Evolutionary conservation across 148 eudicot genomes (phyloP).

Genomic region (Talinum fruticosum): DNA sequence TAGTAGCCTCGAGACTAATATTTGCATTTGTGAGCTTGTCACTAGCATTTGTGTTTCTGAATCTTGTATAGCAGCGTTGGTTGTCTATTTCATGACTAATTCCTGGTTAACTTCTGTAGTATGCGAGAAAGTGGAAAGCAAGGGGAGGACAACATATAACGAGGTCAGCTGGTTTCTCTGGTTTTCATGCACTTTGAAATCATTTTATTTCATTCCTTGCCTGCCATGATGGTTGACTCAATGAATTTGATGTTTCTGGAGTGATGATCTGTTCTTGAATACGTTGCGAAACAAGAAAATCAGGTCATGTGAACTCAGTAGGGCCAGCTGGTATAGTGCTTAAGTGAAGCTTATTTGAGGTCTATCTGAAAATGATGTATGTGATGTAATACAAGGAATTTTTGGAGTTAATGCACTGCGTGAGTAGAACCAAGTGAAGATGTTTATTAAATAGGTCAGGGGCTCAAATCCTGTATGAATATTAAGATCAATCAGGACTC

Average conservation of each 20-base stretch:
- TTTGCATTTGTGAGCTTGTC: neutral
- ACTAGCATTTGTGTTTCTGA: neutral
- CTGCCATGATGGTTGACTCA: neutral
- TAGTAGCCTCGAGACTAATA: slow-evolving; percentile 1
- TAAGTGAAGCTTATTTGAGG: neutral
- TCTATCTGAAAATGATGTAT: neutral
- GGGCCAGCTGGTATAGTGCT: neutral
- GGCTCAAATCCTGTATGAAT: neutral
- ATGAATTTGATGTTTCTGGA: too few species aligned
- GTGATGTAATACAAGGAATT: neutral
- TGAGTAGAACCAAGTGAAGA: too few species aligned
- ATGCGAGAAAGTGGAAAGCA: slow-evolving; percentile 98
- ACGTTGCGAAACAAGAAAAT: too few species aligned
- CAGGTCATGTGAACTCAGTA: neutral
- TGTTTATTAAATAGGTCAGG: neutral
- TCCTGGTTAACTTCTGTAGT: slow-evolving; percentile 39
- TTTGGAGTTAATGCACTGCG: too few species aligned
- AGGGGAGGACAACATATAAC: slow-evolving; percentile 94
- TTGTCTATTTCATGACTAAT: slow-evolving; percentile 20
- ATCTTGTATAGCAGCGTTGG: neutral
- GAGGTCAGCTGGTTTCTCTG: slow-evolving; percentile 51
- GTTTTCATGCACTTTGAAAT: neutral
- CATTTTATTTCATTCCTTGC: neutral
- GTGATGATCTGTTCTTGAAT: too few species aligned
- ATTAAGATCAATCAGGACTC: neutral